Conservation (phyloP, 1,284 basidiomycete species). For the Sporisorium iseilematis-ciliati region DNA sequence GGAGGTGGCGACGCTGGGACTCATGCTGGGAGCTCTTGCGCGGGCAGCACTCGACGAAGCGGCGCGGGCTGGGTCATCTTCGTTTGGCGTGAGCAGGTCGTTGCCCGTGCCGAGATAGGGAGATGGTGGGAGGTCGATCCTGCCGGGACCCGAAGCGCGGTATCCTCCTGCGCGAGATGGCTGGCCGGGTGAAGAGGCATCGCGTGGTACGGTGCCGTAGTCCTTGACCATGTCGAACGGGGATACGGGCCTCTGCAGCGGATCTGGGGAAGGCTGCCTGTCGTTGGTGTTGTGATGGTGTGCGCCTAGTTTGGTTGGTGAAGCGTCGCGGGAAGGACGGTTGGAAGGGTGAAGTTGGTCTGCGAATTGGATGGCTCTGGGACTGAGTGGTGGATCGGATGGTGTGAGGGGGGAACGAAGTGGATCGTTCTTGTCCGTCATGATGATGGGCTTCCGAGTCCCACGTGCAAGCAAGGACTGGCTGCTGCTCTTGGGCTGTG, state of each 20-base stretch:
- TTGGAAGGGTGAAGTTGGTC: constrained; percentile 27
- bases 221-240: constrained; percentile 29
- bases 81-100: constrained; percentile 24
- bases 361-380: constrained; percentile 42
- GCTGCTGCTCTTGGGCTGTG: no score
- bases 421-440: constrained; percentile 43
- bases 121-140: constrained; percentile 41
- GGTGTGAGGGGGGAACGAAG: constrained; percentile 32
- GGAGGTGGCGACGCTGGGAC: constrained; percentile 33
- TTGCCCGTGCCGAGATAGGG: constrained; percentile 18
- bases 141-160: constrained; percentile 40
- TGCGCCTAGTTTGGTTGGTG: constrained; percentile 19
- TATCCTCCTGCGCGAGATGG: constrained; percentile 25
- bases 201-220: constrained; percentile 25
- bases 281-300: constrained; percentile 7
- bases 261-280: constrained; percentile 29
- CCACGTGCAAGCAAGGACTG: constrained; percentile 4
- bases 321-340: constrained; percentile 22
- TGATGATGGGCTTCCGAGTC: constrained; percentile 6
- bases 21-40: constrained; percentile 25
- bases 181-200: constrained; percentile 1
- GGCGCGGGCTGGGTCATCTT: constrained; percentile 12
- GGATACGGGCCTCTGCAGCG: constrained; percentile 21
- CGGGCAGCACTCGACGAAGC: constrained; percentile 1
- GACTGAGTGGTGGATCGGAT: constrained; percentile 31